phyloP scores from a whole-genome alignment of 768 basidiomycete genomes.

The Lactarius tabidus region DNA sequence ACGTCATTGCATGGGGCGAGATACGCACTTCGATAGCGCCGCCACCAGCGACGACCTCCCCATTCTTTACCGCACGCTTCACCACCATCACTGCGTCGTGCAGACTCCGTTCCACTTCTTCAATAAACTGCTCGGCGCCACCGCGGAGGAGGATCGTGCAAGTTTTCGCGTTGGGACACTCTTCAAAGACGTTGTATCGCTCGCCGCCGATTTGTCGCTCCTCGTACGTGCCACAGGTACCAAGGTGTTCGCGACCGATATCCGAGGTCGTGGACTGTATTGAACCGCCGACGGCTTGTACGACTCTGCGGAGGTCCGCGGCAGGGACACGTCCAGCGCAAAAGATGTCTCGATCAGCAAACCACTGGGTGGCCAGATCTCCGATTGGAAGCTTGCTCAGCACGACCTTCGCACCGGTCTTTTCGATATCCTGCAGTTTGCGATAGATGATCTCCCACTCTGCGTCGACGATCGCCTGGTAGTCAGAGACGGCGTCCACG shows the following conservation, averaged over 20 bases:
- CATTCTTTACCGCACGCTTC: conserved; percentile 92
- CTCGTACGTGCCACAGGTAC: conserved; percentile 89
- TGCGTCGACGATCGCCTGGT: conserved; percentile 98
- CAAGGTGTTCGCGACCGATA: conserved; percentile 84
- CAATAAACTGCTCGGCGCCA: conserved; percentile 98
- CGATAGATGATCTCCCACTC: conserved; percentile 99
- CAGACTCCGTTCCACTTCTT: conserved; percentile 94
- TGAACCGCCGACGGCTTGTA: conserved; percentile 92
- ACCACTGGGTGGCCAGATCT: conserved; percentile 98
- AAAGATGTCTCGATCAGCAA: conserved; percentile 98
- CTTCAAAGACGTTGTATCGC: conserved; percentile 92
- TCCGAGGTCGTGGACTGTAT: conserved; percentile 95
- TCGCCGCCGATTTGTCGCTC: conserved; percentile 97
- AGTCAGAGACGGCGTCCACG: conserved; percentile 94
- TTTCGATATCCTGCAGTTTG: conserved; percentile 92
- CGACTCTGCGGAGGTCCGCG: conserved; percentile 87
- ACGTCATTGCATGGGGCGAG: background rate
- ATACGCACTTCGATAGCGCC: conserved; percentile 80
- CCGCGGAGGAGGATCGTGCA: conserved; percentile 93
- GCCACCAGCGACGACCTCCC: conserved; percentile 95
- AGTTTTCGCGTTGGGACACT: conserved; percentile 90
- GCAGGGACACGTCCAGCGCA: conserved; percentile 94
- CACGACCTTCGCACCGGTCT: conserved; percentile 95
- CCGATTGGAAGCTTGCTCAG: conserved; percentile 98
- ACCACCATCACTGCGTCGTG: conserved; percentile 99